Evolutionary conservation across 2,329 filamentous ascomycete species (phyloP).

Genomic region (Microdochium paspali): DNA sequence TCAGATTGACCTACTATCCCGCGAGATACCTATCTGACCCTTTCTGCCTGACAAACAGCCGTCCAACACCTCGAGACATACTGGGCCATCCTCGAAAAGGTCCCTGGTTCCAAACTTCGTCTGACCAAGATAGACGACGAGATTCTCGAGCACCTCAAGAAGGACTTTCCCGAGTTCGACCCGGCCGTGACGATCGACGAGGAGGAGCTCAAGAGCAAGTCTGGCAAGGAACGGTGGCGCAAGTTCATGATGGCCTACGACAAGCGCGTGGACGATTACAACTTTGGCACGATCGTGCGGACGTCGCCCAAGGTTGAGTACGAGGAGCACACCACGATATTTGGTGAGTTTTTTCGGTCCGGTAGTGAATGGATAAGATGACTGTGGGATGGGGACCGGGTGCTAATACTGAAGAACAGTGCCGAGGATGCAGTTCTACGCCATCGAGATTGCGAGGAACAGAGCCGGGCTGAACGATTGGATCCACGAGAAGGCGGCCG

Average conservation of each 20-base stretch:
- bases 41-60: constrained; percentile 30
- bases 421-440: constrained; percentile 71
- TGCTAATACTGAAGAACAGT: constrained; percentile 26
- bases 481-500: constrained; percentile 71
- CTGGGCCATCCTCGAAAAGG: constrained; percentile 88
- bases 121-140: constrained; percentile 94
- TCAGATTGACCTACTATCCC: neutral
- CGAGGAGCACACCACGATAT: constrained; percentile 81
- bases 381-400: constrained; percentile 23
- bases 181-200: constrained; percentile 73
- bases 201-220: constrained; percentile 95
- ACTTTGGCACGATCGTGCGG: constrained; percentile 92
- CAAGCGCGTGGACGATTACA: constrained; percentile 92
- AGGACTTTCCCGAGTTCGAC: constrained; percentile 89
- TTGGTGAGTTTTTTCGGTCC: constrained; percentile 45
- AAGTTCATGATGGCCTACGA: constrained; percentile 92
- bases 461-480: constrained; percentile 87
- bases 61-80: constrained; percentile 97
- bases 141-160: constrained; percentile 80
- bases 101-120: constrained; percentile 78
- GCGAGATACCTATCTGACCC: constrained; percentile 9
- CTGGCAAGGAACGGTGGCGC: constrained; percentile 88
- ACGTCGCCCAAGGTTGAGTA: constrained; percentile 74
- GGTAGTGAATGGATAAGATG: constrained; percentile 16
- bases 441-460: constrained; percentile 73